Conservation (phyloP, 2,329 filamentous ascomycete genomes). For the Furcasterigmium furcatum region DNA sequence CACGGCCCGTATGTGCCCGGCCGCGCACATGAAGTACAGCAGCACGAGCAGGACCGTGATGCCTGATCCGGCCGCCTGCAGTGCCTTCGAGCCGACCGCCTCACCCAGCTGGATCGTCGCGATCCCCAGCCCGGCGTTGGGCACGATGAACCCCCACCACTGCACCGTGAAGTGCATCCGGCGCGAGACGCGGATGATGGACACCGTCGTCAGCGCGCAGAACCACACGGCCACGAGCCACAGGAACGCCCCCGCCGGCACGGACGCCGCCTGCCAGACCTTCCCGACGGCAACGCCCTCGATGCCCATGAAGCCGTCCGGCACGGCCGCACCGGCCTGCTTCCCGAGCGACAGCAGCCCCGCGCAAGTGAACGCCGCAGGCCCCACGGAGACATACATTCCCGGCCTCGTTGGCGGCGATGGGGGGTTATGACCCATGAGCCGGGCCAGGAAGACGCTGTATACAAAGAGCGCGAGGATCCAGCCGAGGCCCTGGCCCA, state of each 20-base stretch:
- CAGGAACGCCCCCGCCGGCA: conserved; percentile 43
- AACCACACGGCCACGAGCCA: conserved; percentile 54
- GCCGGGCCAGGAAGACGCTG: conserved; percentile 44
- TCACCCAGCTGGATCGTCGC: conserved; percentile 50
- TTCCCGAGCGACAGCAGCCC: conserved; percentile 41
- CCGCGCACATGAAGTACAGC: conserved; percentile 47
- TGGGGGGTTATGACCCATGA: conserved; percentile 48
- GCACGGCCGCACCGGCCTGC: conserved; percentile 14
- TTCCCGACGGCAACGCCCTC: conserved; percentile 19
- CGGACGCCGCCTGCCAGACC: conserved; percentile 39
- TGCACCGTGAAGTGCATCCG: conserved; percentile 41
- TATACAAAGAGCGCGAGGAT: conserved; percentile 50
- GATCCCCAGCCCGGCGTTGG: conserved; percentile 53
- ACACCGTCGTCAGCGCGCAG: conserved; percentile 37
- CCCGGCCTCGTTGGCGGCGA: conserved; percentile 42
- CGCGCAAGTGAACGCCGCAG: conserved; percentile 44
- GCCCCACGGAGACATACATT: conserved; percentile 54
- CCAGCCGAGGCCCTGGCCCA: conserved; percentile 51
- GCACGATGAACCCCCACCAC: conserved; percentile 49
- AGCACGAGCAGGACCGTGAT: conserved; percentile 46
- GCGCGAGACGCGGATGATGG: conserved; percentile 28
- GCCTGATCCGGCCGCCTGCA: conserved; percentile 44
- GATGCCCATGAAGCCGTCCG: conserved; percentile 19
- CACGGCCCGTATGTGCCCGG: conserved; percentile 39
- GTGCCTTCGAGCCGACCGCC: conserved; percentile 38